Base-by-base conservation (phyloP, 441 rosid genomes). In the Metrosideros polymorpha region DNA sequence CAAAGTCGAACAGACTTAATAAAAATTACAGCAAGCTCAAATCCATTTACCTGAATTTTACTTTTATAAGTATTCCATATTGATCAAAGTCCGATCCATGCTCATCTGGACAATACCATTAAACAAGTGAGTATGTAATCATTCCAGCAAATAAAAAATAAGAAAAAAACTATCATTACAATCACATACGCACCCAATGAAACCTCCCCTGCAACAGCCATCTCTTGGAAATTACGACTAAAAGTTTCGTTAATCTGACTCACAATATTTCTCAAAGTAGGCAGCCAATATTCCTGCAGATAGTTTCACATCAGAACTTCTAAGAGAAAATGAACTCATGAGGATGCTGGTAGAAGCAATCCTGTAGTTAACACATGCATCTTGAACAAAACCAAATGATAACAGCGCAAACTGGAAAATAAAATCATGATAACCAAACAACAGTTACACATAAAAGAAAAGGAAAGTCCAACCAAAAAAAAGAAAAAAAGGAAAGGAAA, bases 191-290 rank as follows among this genome's bases (percentile, higher is more conserved):
- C 91, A 94, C 97, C 98, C 89, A 98, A 86, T 47, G 91, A 93
- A 85, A 98, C 96, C 93, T 98, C 99, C 89, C 99, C 98, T 24
- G 99, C 99, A 91, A 96, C 94, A 85, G 99, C 98, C 99, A 98
- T 98, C 94, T 96, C 98, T 90, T 91, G 94, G 90, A 98, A 98
- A 90, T 98, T 98, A 79, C 85, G 96, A 89, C 99, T 94, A 89
- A 96, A 97, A 71, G 98, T 96, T 90, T 94, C 95, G 88, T 98
- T 94, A 87, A 96, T 96, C 90, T 92, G 94, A 82, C 89, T 87
- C 85, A 98, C 99, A 86, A 98, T 98, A 90, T 91, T 92, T 90
- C 99, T 95, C 90, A 98, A 87, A 24, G 92, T 95, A 85, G 98
- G 96, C 91, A 98, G 99, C 99, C 99, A 98, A 87, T 89, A 93